Percentiles rank a stretch among this genome's conserved stretches.
Evolutionary conservation across 179 eudicot genomes (phyloP).

Genomic region (Silene vulgaris): DNA sequence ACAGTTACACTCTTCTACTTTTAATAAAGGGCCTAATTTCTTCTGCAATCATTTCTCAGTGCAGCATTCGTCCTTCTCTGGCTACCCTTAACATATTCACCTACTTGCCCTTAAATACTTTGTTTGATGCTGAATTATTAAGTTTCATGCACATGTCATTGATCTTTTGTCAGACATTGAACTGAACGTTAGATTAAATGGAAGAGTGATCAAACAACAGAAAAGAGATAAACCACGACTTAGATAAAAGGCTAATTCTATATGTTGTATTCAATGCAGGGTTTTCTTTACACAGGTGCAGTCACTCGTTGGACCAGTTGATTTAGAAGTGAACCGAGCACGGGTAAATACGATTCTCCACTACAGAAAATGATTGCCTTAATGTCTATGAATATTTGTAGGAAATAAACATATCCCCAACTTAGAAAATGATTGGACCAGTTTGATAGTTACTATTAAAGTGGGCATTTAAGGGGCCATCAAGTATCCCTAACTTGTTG

Average conservation of each 20-base stretch:
- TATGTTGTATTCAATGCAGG: slow-evolving; percentile 43
- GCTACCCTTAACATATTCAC: neutral
- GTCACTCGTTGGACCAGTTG: slow-evolving; percentile 44
- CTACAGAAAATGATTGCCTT: neutral
- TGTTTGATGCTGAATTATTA: neutral
- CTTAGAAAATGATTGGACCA: no score
- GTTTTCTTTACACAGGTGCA: slow-evolving; percentile 59
- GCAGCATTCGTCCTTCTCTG: neutral
- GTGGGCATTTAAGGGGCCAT: neutral
- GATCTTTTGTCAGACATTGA: neutral
- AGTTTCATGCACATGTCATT: neutral
- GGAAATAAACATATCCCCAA: no score
- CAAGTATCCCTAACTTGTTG: neutral
- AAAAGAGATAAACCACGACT: neutral
- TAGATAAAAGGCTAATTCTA: neutral
- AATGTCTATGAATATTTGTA: no score
- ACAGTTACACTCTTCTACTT: neutral
- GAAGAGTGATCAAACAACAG: neutral
- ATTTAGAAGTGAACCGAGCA: slow-evolving; percentile 39
- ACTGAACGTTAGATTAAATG: neutral
- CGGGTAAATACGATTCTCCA: slow-evolving; percentile 38
- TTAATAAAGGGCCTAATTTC: neutral
- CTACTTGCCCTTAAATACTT: neutral
- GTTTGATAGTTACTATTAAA: neutral
- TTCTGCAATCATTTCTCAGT: neutral